These are phyloP conservation scores for Pachyrhizus erosus DNA, from an alignment of 306 rosid genomes.

Conservation along the genomic window DNA sequence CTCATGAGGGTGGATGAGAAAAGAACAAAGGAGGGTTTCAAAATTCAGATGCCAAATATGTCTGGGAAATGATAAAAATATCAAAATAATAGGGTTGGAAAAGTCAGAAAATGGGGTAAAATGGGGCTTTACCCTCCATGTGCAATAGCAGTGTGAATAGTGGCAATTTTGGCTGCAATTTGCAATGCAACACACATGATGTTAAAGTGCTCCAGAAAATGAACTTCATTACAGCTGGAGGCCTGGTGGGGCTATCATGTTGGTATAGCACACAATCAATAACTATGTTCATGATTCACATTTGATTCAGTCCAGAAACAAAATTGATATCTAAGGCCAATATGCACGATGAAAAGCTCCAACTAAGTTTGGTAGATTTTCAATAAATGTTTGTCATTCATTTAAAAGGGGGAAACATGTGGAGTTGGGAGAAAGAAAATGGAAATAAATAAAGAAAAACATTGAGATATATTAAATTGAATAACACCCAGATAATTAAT, in stretches of 20 bases:
- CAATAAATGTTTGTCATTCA: conserved; percentile 6
- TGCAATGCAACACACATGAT: background rate
- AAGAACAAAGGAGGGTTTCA: background rate
- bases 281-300: background rate
- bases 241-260: background rate
- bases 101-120: background rate
- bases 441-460: background rate
- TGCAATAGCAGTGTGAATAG: background rate
- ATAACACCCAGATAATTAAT: background rate
- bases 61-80: background rate
- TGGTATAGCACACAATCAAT: background rate
- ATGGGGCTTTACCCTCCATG: background rate
- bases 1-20: background rate
- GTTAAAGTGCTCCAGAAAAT: background rate
- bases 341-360: background rate
- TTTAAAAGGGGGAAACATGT: background rate
- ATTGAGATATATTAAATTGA: too few relatives aligned
- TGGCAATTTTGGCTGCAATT: background rate
- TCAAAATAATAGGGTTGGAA: background rate
- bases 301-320: conserved; percentile 5
- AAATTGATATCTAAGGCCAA: conserved; percentile 6
- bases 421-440: background rate
- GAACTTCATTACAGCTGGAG: background rate
- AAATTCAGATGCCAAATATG: background rate
- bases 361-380: background rate